Percentiles rank a stretch among this genome's conserved stretches.
Evolutionary conservation across 2,329 filamentous ascomycete species (phyloP).

Genomic region (Pyricularia pennisetigena): DNA sequence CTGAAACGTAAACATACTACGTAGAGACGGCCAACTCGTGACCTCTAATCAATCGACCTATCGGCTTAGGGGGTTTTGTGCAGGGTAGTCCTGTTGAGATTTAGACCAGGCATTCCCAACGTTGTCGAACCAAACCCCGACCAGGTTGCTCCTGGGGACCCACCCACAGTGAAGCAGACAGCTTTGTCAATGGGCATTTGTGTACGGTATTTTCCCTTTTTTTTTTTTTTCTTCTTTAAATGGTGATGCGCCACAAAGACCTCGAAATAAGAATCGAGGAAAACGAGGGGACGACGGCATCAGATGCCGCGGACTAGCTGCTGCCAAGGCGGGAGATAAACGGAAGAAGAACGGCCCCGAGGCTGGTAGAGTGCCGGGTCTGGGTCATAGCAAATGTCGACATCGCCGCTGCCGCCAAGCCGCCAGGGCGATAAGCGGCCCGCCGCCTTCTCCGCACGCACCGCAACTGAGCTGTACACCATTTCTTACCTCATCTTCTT

Average conservation of each 20-base stretch:
- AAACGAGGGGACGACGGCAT: background rate
- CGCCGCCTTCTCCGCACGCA: background rate
- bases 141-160: background rate
- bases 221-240: too few relatives aligned
- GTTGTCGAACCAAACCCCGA: background rate
- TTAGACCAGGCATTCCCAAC: background rate
- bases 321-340: background rate
- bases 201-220: background rate
- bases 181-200: background rate
- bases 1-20: background rate
- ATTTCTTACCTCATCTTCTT: constrained; percentile 79
- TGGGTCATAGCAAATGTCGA: constrained; percentile 1
- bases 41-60: background rate
- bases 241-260: too few relatives aligned
- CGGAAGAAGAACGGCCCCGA: background rate
- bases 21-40: background rate
- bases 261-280: background rate
- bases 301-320: background rate
- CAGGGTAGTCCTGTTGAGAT: background rate
- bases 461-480: constrained; percentile 54
- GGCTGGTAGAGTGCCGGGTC: background rate
- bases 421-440: constrained; percentile 7
- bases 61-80: background rate
- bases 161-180: background rate
- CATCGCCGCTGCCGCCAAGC: constrained; percentile 5